These are phyloP conservation scores for Oenanthe javanica DNA, from an alignment of 140 eudicot genomes.

Conservation along the genomic window DNA sequence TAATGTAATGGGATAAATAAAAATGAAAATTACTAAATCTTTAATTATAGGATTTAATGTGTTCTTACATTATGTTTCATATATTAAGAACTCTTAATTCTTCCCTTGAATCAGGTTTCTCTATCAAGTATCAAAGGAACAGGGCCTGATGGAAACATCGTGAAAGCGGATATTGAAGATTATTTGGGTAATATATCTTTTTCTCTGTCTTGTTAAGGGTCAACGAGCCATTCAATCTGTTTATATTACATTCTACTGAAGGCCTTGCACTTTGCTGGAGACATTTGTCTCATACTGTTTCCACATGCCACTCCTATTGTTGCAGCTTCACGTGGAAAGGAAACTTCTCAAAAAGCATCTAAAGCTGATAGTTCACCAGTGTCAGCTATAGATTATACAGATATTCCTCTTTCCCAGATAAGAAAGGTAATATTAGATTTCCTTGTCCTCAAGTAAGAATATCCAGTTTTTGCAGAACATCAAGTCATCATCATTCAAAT, in stretches of 20 bases:
- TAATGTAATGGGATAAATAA: constrained; percentile 32
- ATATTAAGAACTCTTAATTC: constrained; percentile 11
- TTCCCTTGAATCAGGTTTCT: constrained; percentile 42
- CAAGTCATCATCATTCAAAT: neutral
- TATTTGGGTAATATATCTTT: constrained; percentile 53
- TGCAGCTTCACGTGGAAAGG: constrained; percentile 79
- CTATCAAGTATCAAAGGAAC: constrained; percentile 90
- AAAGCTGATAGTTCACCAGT: constrained; percentile 42
- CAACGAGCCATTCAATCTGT: neutral
- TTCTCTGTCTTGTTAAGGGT: neutral
- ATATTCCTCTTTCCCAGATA: constrained; percentile 81
- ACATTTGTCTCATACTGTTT: neutral
- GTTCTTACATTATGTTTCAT: neutral
- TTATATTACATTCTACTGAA: neutral
- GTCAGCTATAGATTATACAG: constrained; percentile 55
- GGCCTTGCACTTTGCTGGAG: neutral
- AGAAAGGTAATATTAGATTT: constrained; percentile 53
- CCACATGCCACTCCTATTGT: constrained; percentile 3
- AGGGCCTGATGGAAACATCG: constrained; percentile 93
- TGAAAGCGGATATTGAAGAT: constrained; percentile 96
- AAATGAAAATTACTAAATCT: neutral
- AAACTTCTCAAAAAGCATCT: constrained; percentile 38
- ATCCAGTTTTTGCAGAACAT: neutral
- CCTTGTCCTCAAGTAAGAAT: neutral
- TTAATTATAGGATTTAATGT: neutral